A percentile compares a stretch with the other conserved stretches of the same genome.
phyloP scores from a whole-genome alignment of 2,329 filamentous ascomycete genomes.

The Stagonosporopsis cucurbitacearum region DNA sequence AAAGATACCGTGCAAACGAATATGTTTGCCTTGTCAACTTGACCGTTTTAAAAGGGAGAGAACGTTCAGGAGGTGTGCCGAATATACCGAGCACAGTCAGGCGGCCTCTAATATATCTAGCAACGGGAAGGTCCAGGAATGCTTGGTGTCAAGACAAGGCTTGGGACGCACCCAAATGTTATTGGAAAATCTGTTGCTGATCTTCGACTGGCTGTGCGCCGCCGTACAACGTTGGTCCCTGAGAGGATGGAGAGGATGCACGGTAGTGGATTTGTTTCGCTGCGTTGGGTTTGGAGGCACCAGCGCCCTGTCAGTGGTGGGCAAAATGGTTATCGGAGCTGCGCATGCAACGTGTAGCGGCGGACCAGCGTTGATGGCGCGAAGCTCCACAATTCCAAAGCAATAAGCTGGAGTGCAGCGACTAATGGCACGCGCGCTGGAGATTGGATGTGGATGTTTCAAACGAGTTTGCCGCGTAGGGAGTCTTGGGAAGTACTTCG shows the following conservation, averaged over 20 bases:
- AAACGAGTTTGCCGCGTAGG: constrained; percentile 11
- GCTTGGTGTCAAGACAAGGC: constrained; percentile 32
- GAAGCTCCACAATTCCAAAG: constrained; percentile 30
- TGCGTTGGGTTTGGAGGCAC: constrained; percentile 24
- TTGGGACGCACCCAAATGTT: constrained; percentile 36
- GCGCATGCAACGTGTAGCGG: constrained; percentile 35
- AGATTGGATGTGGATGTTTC: constrained; percentile 12
- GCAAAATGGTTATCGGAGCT: constrained; percentile 30
- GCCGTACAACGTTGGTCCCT: constrained; percentile 34
- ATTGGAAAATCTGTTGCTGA: constrained; percentile 42
- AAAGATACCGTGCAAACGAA: constrained; percentile 3
- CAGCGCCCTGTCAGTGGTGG: constrained; percentile 25
- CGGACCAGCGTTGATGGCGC: constrained; percentile 34
- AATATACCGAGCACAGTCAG: constrained; percentile 28
- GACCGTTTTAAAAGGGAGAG: constrained; percentile 14
- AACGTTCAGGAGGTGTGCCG: constrained; percentile 9
- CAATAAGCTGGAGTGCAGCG: constrained; percentile 31
- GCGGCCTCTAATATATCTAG: constrained; percentile 41
- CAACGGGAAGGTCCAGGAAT: constrained; percentile 41
- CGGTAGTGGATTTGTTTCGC: constrained; percentile 38
- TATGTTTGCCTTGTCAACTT: constrained; percentile 9
- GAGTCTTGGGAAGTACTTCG: neutral
- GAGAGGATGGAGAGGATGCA: constrained; percentile 30
- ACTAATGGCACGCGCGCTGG: constrained; percentile 14
- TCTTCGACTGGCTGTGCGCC: constrained; percentile 38